These are phyloP conservation scores for Pezizomycotina sp. DNA, from an alignment of 2,329 filamentous ascomycete species.

Conservation along the genomic window DNA sequence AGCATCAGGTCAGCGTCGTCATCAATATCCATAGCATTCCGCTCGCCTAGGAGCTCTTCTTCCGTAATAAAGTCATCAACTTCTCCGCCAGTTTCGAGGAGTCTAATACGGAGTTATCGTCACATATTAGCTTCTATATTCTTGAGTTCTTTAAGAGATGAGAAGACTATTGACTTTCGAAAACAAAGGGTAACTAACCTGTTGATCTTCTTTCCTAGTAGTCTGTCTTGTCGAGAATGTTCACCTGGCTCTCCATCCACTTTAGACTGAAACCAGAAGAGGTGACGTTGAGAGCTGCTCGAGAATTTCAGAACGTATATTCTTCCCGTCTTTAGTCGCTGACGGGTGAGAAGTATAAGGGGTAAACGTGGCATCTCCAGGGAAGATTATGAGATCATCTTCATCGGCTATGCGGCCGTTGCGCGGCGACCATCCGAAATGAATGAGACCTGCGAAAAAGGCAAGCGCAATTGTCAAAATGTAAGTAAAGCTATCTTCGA, in stretches of 20 bases:
- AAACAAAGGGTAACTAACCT: slow-evolving; percentile 6
- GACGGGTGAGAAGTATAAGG: slow-evolving; percentile 55
- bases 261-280: slow-evolving; percentile 95
- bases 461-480: neutral
- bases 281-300: slow-evolving; percentile 74
- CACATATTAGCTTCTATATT: slow-evolving; percentile 28
- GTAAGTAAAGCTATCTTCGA: neutral
- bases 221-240: slow-evolving; percentile 8
- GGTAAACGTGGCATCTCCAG: slow-evolving; percentile 69
- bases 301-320: slow-evolving; percentile 87
- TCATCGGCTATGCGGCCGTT: slow-evolving; percentile 41
- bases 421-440: slow-evolving; percentile 93
- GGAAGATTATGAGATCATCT: slow-evolving; percentile 85
- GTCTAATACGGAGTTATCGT: slow-evolving; percentile 63
- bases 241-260: slow-evolving; percentile 42
- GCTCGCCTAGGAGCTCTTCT: slow-evolving; percentile 49
- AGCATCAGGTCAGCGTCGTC: slow-evolving; percentile 56
- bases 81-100: slow-evolving; percentile 65
- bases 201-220: slow-evolving; percentile 11
- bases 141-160: neutral
- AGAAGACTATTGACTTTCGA: too few relatives aligned
- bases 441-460: slow-evolving; percentile 54
- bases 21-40: slow-evolving; percentile 63
- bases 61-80: slow-evolving; percentile 74
- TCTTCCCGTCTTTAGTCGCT: slow-evolving; percentile 53